Evolutionary conservation across 345 rosid genomes (phyloP).

Genomic region (Hibiscus mutabilis): DNA sequence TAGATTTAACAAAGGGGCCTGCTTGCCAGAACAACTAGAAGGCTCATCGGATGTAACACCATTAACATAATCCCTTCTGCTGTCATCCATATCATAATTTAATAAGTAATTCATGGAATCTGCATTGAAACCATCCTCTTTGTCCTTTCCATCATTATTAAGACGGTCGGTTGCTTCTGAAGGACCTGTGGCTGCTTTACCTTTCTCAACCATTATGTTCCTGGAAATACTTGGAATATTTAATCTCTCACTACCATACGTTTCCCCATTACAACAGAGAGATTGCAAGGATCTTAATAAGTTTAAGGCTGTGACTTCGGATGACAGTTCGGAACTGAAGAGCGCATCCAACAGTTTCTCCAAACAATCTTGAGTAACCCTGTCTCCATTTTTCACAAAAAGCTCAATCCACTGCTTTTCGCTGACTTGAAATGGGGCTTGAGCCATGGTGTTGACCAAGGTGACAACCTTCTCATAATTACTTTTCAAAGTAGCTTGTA

Average conservation of each 20-base stretch:
- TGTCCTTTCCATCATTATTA: background rate
- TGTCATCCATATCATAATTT: background rate
- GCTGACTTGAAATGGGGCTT: slow-evolving; percentile 71
- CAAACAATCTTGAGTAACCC: slow-evolving; percentile 33
- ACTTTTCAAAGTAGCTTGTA: slow-evolving; percentile 46
- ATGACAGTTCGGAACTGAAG: slow-evolving; percentile 31
- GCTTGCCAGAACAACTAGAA: slow-evolving; percentile 16
- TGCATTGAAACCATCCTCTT: slow-evolving; percentile 3
- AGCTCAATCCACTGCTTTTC: slow-evolving; percentile 67
- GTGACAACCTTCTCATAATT: slow-evolving; percentile 54
- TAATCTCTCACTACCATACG: background rate
- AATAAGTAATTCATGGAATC: background rate
- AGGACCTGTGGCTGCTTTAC: slow-evolving; percentile 3
- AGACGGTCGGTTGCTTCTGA: background rate
- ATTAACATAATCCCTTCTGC: background rate
- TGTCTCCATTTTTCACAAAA: slow-evolving; percentile 37
- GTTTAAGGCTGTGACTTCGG: slow-evolving; percentile 56
- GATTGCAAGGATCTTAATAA: slow-evolving; percentile 46
- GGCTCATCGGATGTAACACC: background rate
- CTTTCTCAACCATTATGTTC: background rate
- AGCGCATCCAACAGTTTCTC: slow-evolving; percentile 44
- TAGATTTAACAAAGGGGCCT: slow-evolving; percentile 27
- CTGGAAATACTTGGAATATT: slow-evolving; percentile 2
- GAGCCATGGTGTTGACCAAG: slow-evolving; percentile 51
- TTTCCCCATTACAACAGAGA: slow-evolving; percentile 23